Percentiles rank a stretch among this genome's conserved stretches.
Conservation (phyloP, 495 filamentous ascomycete species). For the Xylaria intraflava region DNA sequence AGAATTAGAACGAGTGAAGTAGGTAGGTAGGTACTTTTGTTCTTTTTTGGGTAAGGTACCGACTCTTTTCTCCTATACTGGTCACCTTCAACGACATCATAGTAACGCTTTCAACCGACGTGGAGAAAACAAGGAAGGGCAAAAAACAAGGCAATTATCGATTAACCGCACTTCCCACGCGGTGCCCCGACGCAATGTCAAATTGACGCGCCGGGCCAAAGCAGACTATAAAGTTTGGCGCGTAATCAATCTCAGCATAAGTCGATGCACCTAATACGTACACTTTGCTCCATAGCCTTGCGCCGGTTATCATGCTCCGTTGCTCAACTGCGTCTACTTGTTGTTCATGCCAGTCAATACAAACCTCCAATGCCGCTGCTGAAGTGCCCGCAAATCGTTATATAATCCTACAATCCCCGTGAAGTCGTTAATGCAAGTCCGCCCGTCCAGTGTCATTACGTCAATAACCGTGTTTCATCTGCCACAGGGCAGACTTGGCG, state of each 20-base stretch:
- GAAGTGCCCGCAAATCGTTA: background rate
- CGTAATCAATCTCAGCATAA: background rate
- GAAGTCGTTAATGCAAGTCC: constrained; percentile 1
- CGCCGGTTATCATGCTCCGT: constrained; percentile 10
- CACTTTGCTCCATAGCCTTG: background rate
- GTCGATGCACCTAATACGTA: background rate
- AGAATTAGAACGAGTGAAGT: background rate
- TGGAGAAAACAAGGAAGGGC: too few relatives aligned
- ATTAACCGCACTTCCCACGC: background rate
- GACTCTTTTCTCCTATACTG: background rate
- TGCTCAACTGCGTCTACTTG: background rate
- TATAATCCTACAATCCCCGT: background rate
- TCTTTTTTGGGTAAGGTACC: too few relatives aligned
- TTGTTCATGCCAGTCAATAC: constrained; percentile 1
- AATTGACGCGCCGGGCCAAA: background rate
- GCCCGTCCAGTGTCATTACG: background rate
- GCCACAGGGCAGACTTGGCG: constrained; percentile 68
- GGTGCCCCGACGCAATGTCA: background rate
- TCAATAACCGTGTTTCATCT: constrained; percentile 44
- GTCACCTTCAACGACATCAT: background rate
- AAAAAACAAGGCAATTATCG: too few relatives aligned
- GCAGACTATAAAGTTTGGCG: background rate
- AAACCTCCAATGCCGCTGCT: constrained; percentile 1
- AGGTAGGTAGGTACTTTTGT: background rate
- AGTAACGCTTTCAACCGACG: too few relatives aligned